Evolutionary conservation across 352 stramenopile genomes (phyloP).

Genomic region (Pythium brachiatum): DNA sequence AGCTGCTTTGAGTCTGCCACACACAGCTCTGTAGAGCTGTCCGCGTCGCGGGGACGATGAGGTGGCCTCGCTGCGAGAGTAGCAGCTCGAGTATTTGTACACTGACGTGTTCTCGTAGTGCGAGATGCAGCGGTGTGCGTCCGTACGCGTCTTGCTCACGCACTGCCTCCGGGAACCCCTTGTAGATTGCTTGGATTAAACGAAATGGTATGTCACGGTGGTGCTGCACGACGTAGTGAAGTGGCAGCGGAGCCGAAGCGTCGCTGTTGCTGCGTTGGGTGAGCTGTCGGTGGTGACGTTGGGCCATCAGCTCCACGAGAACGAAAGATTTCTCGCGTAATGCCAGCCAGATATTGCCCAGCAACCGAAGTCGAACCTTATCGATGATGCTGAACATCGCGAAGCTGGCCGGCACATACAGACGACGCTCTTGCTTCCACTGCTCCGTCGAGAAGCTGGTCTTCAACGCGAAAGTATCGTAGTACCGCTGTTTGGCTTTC

Average conservation of each 20-base stretch:
- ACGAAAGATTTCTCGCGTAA: conserved; percentile 34
- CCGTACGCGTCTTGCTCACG: conserved; percentile 42
- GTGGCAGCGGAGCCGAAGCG: conserved; percentile 37
- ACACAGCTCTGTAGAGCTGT: background rate
- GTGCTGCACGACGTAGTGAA: conserved; percentile 58
- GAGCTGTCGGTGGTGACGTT: conserved; percentile 47
- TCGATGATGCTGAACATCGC: conserved; percentile 41
- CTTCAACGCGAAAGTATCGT: conserved; percentile 17
- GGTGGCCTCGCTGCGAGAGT: conserved; percentile 10
- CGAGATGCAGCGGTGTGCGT: conserved; percentile 63
- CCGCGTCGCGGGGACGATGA: conserved; percentile 6
- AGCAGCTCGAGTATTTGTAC: conserved; percentile 32
- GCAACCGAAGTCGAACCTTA: conserved; percentile 39
- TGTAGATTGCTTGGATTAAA: conserved; percentile 38
- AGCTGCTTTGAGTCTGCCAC: conserved; percentile 23
- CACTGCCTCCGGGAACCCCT: conserved; percentile 42
- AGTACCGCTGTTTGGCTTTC: conserved; percentile 42
- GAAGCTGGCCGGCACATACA: conserved; percentile 39
- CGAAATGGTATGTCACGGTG: conserved; percentile 30
- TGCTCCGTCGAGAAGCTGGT: background rate
- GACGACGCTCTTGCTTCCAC: background rate
- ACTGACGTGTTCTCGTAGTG: conserved; percentile 37
- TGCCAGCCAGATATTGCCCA: conserved; percentile 49
- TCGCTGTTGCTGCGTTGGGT: conserved; percentile 41
- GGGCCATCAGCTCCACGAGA: conserved; percentile 51